Evolutionary conservation across 768 basidiomycete species (phyloP).

Genomic region (Leccinum truebloodii): DNA sequence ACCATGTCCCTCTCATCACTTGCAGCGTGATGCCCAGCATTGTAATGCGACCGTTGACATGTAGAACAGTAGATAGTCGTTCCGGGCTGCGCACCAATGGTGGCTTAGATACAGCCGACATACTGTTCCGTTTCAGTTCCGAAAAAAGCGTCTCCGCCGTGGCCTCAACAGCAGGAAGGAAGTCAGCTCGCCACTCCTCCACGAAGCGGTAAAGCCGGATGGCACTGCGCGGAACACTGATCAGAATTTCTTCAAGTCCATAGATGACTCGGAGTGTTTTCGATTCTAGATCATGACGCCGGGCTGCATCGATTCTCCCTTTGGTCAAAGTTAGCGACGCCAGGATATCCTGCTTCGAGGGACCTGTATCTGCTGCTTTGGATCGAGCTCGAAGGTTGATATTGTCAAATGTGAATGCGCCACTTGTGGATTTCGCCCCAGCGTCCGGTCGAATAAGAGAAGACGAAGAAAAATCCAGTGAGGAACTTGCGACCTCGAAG

Average conservation of each 20-base stretch:
- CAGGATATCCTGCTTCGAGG: conserved; percentile 53
- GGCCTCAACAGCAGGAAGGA: too few species aligned
- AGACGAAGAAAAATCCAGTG: conserved; percentile 25
- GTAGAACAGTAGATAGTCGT: too few species aligned
- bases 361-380: conserved; percentile 37
- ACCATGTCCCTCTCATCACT: too few species aligned
- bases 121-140: too few species aligned
- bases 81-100: too few species aligned
- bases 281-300: conserved; percentile 46
- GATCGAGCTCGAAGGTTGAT: conserved; percentile 62
- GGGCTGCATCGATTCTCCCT: conserved; percentile 47
- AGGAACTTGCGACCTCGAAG: conserved; percentile 55
- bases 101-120: too few species aligned
- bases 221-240: conserved; percentile 75
- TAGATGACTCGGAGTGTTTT: conserved; percentile 46
- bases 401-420: conserved; percentile 49
- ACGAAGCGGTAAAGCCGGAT: too few species aligned
- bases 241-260: conserved; percentile 44
- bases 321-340: conserved; percentile 56
- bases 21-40: too few species aligned
- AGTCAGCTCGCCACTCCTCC: too few species aligned
- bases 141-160: too few species aligned
- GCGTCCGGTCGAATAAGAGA: conserved; percentile 15
- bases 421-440: conserved; percentile 45
- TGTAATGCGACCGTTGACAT: too few species aligned